phyloP scores from a whole-genome alignment of 73 alveolate species.

The Symbiodinium pilosum region DNA sequence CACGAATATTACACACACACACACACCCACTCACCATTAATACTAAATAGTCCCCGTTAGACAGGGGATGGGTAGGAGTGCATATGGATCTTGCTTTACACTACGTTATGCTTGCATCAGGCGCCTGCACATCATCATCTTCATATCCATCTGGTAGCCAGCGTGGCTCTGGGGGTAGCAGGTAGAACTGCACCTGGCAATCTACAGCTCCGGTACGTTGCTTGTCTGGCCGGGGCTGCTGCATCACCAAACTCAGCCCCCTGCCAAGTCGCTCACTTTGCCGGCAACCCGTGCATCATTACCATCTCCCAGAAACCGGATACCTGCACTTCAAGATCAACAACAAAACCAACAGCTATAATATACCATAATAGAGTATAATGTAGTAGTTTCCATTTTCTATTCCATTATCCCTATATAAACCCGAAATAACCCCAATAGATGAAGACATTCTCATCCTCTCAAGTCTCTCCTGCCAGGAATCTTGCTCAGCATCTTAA shows the following conservation, averaged over 20 bases:
- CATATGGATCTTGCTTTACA: no score
- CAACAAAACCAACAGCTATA: background rate
- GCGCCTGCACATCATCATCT: conserved; percentile 52
- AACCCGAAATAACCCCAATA: no score
- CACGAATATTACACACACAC: no score
- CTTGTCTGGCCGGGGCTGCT: background rate
- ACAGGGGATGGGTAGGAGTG: no score
- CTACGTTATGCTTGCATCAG: background rate
- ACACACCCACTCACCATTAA: no score
- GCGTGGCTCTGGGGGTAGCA: conserved; percentile 67
- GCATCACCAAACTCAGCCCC: background rate
- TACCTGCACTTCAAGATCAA: background rate
- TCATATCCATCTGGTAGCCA: conserved; percentile 91
- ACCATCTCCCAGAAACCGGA: conserved; percentile 61
- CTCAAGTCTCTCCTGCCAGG: background rate
- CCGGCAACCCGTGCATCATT: conserved; percentile 15
- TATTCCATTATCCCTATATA: no score
- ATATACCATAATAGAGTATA: no score
- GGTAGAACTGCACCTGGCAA: conserved; percentile 30
- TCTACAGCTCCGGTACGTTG: no score
- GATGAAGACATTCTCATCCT: background rate
- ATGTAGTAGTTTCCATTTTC: no score
- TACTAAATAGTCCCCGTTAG: no score
- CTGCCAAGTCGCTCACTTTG: conserved; percentile 25
- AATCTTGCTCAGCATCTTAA: no score